Percentiles rank a stretch among this genome's conserved stretches.
Conservation (phyloP, 306 rosid genomes). For the Inga leiocalycina region DNA sequence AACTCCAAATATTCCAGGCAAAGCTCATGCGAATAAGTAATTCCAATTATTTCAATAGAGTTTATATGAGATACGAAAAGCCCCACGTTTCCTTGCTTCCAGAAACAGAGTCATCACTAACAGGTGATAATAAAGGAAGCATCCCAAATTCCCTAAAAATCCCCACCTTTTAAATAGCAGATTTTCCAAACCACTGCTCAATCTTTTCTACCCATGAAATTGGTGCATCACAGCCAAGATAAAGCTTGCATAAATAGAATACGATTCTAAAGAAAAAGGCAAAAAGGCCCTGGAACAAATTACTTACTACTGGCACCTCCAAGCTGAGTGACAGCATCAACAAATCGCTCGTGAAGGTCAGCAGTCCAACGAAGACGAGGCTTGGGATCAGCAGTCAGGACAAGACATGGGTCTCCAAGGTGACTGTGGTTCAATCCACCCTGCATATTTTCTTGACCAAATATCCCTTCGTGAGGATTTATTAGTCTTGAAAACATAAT, state of each 20-base stretch:
- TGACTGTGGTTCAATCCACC: constrained; percentile 25
- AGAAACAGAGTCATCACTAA: not conserved
- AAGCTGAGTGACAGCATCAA: constrained; percentile 58
- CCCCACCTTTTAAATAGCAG: not conserved
- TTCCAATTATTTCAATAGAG: not conserved
- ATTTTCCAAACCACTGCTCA: not conserved
- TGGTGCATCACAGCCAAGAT: not conserved
- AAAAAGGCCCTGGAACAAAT: not conserved
- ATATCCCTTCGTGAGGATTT: constrained; percentile 38
- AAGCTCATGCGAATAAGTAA: not conserved
- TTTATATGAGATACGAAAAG: not conserved
- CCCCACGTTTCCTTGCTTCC: not conserved
- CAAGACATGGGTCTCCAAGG: constrained; percentile 66
- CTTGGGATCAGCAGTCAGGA: constrained; percentile 71
- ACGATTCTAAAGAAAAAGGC: not conserved
- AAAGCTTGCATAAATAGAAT: not conserved
- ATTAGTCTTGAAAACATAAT: constrained; percentile 47
- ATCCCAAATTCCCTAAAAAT: not conserved
- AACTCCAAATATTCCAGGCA: not conserved
- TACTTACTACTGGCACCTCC: constrained; percentile 25
- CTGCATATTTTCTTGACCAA: constrained; percentile 31
- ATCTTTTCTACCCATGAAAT: not conserved
- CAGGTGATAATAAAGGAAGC: not conserved
- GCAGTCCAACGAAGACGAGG: constrained; percentile 86
- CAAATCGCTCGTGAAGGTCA: constrained; percentile 74